These are phyloP conservation scores for Teratosphaeria destructans DNA, from an alignment of 2,329 filamentous ascomycete species.

Conservation along the genomic window DNA sequence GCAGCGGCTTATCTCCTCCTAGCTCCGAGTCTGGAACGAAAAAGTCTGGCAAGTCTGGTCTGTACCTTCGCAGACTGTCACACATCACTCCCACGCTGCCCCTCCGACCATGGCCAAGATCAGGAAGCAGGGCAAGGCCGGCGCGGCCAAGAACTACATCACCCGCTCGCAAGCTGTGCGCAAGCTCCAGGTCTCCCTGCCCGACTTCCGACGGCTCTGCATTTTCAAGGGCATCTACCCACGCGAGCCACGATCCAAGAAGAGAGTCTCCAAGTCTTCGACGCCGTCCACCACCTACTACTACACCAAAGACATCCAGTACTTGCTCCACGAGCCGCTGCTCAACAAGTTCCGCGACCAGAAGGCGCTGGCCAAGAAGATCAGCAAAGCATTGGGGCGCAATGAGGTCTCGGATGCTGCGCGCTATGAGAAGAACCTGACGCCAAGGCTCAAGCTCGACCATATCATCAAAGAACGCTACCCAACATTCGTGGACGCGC, in stretches of 20 bases:
- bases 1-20: background rate
- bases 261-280: conserved; percentile 87
- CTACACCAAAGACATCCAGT: conserved; percentile 93
- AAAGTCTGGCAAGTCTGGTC: background rate
- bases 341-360: conserved; percentile 93
- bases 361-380: conserved; percentile 96
- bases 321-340: conserved; percentile 91
- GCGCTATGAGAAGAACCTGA: conserved; percentile 81
- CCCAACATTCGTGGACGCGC: conserved; percentile 87
- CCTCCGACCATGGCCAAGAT: background rate
- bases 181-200: conserved; percentile 93
- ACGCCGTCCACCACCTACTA: conserved; percentile 88
- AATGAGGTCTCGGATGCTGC: conserved; percentile 84
- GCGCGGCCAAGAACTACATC: conserved; percentile 96
- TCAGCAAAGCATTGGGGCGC: conserved; percentile 78
- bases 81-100: background rate
- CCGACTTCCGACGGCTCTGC: conserved; percentile 94
- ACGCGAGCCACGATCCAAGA: conserved; percentile 90
- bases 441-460: conserved; percentile 81
- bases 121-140: conserved; percentile 26
- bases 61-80: background rate
- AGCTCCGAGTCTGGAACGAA: background rate
- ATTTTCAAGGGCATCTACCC: conserved; percentile 99
- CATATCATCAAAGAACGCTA: conserved; percentile 98
- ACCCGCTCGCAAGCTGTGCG: conserved; percentile 93